phyloP scores from a whole-genome alignment of 371 early-diverging fungal species.

The Gilbertella persicaria region DNA sequence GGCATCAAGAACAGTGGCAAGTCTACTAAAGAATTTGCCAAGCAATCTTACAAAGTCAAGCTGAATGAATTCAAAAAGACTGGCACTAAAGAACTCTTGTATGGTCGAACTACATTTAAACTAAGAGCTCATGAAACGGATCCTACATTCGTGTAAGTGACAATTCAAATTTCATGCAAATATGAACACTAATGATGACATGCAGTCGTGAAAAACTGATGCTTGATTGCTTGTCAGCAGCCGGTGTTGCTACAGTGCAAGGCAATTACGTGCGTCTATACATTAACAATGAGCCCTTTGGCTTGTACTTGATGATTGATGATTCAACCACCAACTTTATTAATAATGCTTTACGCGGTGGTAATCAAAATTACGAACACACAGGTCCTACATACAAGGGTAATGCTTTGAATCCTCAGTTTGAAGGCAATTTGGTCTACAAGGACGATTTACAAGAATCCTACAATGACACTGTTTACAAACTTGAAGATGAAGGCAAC shows the following conservation, averaged over 20 bases:
- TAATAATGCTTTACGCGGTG: conserved; percentile 41
- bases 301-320: conserved; percentile 56
- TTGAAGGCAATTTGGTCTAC: conserved; percentile 39
- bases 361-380: conserved; percentile 27
- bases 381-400: conserved; percentile 44
- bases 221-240: conserved; percentile 48
- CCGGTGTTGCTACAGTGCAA: conserved; percentile 54
- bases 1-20: conserved; percentile 51
- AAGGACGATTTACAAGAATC: conserved; percentile 30
- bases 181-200: neutral
- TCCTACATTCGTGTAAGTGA: conserved; percentile 47
- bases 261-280: conserved; percentile 55
- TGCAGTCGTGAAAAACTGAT: conserved; percentile 52
- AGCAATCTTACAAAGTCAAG: conserved; percentile 53
- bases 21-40: conserved; percentile 53
- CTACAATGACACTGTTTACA: conserved; percentile 40
- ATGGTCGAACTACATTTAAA: conserved; percentile 52
- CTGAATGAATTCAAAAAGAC: conserved; percentile 38
- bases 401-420: conserved; percentile 29
- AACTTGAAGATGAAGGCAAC: conserved; percentile 33
- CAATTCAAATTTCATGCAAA: neutral
- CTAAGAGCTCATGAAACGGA: conserved; percentile 57
- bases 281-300: conserved; percentile 51
- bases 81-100: conserved; percentile 25
- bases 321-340: conserved; percentile 52